phyloP scores from a whole-genome alignment of 108 stramenopile species.

The Nitzschia inconspicua region DNA sequence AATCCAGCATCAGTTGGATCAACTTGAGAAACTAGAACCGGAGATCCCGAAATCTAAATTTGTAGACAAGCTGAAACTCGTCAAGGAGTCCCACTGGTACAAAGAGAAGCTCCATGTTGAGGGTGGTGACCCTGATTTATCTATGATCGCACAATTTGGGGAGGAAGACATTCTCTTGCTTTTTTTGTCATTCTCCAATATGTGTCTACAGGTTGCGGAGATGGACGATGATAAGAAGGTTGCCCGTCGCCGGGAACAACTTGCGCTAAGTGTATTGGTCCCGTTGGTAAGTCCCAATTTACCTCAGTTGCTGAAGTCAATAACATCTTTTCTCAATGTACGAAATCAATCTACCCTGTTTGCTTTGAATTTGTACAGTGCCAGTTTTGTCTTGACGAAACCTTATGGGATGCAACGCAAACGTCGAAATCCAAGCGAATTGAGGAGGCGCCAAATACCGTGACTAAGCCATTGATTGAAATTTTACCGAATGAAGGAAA shows the following conservation, averaged over 20 bases:
- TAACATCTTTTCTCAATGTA: conserved; percentile 6
- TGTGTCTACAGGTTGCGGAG: conserved; percentile 47
- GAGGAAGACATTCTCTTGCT: conserved; percentile 57
- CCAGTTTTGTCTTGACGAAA: conserved; percentile 50
- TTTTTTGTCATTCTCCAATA: conserved; percentile 51
- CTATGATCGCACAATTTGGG: conserved; percentile 42
- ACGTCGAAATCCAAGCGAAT: too few species aligned
- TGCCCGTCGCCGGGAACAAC: conserved; percentile 27
- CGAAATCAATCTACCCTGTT: background rate
- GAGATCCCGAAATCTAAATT: conserved; percentile 42
- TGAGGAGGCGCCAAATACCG: conserved; percentile 36
- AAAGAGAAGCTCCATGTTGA: conserved; percentile 27
- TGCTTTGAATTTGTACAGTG: conserved; percentile 35
- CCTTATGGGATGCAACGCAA: conserved; percentile 62
- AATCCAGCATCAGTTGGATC: conserved; percentile 53
- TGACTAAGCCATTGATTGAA: conserved; percentile 11
- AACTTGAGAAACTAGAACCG: conserved; percentile 35
- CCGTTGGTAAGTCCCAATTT: conserved; percentile 61
- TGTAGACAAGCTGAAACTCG: conserved; percentile 15
- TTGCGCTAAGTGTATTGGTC: conserved; percentile 61
- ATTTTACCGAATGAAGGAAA: conserved; percentile 18
- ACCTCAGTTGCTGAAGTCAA: too few species aligned
- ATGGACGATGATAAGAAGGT: conserved; percentile 21
- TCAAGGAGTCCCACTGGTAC: conserved; percentile 52
- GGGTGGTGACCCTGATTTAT: conserved; percentile 19